Percentiles rank a stretch among this genome's conserved stretches.
Evolutionary conservation across 208 protist species (phyloP).

Genomic region (Phytomonas francai): DNA sequence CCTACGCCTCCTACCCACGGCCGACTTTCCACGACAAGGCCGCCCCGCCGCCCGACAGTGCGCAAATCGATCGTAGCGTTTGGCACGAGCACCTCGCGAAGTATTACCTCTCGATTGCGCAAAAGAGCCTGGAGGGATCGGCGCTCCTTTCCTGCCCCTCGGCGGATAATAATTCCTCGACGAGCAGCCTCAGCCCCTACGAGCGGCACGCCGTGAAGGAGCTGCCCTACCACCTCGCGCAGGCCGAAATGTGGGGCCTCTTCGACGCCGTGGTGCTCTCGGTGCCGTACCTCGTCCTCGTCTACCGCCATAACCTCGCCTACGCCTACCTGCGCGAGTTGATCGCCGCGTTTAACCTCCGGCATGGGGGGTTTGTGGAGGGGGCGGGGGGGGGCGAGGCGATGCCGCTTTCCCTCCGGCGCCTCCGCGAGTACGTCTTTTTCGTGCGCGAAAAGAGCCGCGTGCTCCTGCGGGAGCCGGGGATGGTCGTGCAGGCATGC

Average conservation of each 20-base stretch:
- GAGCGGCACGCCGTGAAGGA: background rate
- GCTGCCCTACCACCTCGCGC: constrained; percentile 3
- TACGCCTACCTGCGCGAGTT: constrained; percentile 68
- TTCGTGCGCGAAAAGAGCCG: background rate
- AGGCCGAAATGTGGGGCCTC: constrained; percentile 25
- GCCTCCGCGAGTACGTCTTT: constrained; percentile 9
- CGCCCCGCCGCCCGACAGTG: constrained; percentile 11
- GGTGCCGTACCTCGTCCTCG: constrained; percentile 48
- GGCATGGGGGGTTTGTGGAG: constrained; percentile 42
- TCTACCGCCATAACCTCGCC: constrained; percentile 43
- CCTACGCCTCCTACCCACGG: too few relatives aligned
- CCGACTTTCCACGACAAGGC: constrained; percentile 13
- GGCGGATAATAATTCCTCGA: background rate
- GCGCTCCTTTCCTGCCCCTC: background rate
- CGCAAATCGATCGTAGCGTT: constrained; percentile 32
- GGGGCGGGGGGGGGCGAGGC: constrained; percentile 25
- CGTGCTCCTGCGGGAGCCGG: background rate
- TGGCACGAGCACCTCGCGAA: constrained; percentile 49
- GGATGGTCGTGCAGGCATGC: background rate
- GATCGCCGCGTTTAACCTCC: constrained; percentile 54
- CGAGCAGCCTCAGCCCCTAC: background rate
- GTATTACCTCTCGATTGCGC: constrained; percentile 39
- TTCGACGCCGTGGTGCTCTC: constrained; percentile 55
- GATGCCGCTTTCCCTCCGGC: constrained; percentile 5
- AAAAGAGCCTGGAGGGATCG: constrained; percentile 18